phyloP scores from a whole-genome alignment of 2,329 filamentous ascomycete species.

The Pezicula neosporulosa region DNA sequence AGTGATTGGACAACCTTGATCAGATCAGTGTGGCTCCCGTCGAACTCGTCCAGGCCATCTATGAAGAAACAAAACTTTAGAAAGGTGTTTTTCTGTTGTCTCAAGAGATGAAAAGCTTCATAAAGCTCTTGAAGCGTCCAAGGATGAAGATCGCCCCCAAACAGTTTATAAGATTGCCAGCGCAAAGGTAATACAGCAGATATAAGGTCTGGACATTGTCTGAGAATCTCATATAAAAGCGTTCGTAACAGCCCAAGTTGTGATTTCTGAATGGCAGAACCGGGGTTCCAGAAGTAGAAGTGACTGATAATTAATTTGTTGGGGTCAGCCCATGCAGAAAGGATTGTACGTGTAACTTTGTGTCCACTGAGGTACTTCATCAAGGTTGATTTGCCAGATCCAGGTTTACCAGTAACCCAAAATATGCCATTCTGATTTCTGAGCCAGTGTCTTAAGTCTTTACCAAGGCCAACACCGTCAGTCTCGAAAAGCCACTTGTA shows the following conservation, averaged over 20 bases:
- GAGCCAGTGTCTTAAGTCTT: constrained; percentile 1
- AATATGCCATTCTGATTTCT: constrained; percentile 1
- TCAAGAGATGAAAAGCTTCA: too few relatives aligned
- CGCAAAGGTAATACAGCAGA: too few relatives aligned
- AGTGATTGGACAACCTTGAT: constrained; percentile 1
- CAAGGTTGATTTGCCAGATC: constrained; percentile 5
- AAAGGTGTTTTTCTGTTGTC: too few relatives aligned
- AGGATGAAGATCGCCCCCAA: too few relatives aligned
- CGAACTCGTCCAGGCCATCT: constrained; percentile 18
- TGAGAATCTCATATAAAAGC: too few relatives aligned
- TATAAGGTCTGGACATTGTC: too few relatives aligned
- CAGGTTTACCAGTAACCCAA: constrained; percentile 10
- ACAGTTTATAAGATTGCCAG: too few relatives aligned
- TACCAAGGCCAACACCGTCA: not conserved
- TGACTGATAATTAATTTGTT: not conserved
- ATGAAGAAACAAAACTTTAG: constrained; percentile 11
- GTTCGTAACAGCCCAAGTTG: too few relatives aligned
- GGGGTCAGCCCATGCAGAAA: not conserved
- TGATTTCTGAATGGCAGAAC: not conserved
- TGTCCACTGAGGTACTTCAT: constrained; percentile 12
- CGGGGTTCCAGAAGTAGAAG: constrained; percentile 17
- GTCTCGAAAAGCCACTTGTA: constrained; percentile 34
- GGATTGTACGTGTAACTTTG: not conserved
- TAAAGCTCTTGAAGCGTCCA: too few relatives aligned
- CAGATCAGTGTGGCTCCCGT: constrained; percentile 3